phyloP scores from a whole-genome alignment of 257 asterid genomes.

The Sherardia arvensis region DNA sequence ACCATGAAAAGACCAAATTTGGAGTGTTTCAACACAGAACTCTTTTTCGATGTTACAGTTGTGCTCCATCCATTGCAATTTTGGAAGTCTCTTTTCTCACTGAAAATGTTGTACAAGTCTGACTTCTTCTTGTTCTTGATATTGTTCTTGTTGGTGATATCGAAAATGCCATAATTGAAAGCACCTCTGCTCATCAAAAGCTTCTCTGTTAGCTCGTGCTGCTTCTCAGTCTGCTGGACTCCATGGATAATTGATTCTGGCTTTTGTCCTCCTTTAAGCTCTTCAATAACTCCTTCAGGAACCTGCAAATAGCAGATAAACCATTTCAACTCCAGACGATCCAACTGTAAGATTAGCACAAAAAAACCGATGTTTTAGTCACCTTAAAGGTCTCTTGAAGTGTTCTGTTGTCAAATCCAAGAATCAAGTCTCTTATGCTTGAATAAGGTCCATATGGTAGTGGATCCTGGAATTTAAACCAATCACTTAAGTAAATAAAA shows the following conservation, averaged over 20 bases:
- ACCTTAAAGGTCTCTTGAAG: conserved; percentile 66
- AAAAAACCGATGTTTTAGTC: neutral
- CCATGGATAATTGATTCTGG: conserved; percentile 51
- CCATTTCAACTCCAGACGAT: neutral
- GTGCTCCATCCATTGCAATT: conserved; percentile 91
- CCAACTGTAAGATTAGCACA: neutral
- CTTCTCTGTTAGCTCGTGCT: conserved; percentile 23
- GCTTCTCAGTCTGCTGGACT: conserved; percentile 20
- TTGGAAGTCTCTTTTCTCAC: conserved; percentile 56
- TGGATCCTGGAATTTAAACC: conserved; percentile 30
- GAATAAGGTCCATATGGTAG: conserved; percentile 42
- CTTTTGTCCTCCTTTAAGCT: conserved; percentile 31
- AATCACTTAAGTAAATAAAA: neutral
- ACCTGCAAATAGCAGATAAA: conserved; percentile 29
- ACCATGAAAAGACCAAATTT: conserved; percentile 67
- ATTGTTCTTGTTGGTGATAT: conserved; percentile 28
- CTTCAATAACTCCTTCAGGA: conserved; percentile 43
- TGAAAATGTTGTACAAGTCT: conserved; percentile 41
- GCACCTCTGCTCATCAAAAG: conserved; percentile 22
- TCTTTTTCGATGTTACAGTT: conserved; percentile 40
- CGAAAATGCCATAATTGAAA: conserved; percentile 18
- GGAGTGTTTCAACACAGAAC: conserved; percentile 34
- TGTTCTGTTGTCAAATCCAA: conserved; percentile 62
- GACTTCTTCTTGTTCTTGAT: conserved; percentile 17
- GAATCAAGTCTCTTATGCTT: conserved; percentile 49